phyloP scores from a whole-genome alignment of 495 filamentous ascomycete species.

The Lichenothelia convexa region DNA sequence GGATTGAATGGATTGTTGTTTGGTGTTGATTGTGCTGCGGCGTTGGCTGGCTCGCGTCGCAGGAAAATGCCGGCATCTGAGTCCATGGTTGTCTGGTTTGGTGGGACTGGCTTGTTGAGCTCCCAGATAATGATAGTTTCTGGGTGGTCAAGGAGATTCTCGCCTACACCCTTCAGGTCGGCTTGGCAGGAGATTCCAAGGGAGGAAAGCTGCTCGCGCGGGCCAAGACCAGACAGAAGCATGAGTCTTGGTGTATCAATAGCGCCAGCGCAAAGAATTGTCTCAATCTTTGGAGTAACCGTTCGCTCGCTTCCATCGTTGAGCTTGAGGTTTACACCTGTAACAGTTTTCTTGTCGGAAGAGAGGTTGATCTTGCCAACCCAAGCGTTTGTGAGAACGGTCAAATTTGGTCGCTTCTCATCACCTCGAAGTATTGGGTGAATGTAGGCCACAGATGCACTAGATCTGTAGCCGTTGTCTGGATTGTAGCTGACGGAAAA shows the following conservation, averaged over 20 bases:
- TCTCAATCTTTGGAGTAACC: conserved; percentile 46
- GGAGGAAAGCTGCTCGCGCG: conserved; percentile 37
- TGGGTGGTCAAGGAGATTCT: conserved; percentile 63
- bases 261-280: conserved; percentile 59
- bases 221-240: conserved; percentile 64
- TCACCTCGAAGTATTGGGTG: conserved; percentile 64
- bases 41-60: conserved; percentile 46
- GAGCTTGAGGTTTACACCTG: conserved; percentile 45
- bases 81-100: conserved; percentile 69
- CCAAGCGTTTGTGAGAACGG: conserved; percentile 63
- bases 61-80: conserved; percentile 72
- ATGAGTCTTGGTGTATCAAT: conserved; percentile 60
- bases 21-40: conserved; percentile 34
- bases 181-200: conserved; percentile 51
- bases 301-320: conserved; percentile 43
- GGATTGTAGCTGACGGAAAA: conserved; percentile 74
- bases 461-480: conserved; percentile 57
- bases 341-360: conserved; percentile 38
- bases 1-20: no score
- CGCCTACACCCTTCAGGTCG: conserved; percentile 59
- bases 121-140: conserved; percentile 74
- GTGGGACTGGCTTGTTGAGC: conserved; percentile 54
- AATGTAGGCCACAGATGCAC: conserved; percentile 70
- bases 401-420: conserved; percentile 60
- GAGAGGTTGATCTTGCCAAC: conserved; percentile 53